Base-by-base conservation (phyloP, 2,329 filamentous ascomycete species). In the Hypomyces perniciosus region DNA sequence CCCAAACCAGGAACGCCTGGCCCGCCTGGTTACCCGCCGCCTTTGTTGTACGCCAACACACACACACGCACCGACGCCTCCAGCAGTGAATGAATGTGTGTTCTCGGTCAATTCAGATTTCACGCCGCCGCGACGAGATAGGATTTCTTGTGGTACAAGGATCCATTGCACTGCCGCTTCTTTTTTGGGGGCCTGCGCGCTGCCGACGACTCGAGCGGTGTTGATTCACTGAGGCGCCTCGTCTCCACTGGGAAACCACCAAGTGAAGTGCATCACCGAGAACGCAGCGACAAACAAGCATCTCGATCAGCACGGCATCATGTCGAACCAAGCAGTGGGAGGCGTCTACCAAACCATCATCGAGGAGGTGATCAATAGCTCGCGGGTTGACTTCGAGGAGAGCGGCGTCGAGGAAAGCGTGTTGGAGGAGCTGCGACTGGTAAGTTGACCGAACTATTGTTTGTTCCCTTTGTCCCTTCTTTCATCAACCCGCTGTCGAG, bases 351-450 rank as follows among this genome's bases (percentile, higher is more conserved):
- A 84, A 70, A 74, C 78, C 63, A 84, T 88, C 68, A 88, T 88
- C 65, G 77, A 85, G 56, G 89, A 93, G 73, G 90, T 99, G 67
- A 89, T 97, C 70, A 86, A 92, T 61, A 86, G 88, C 59, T 96
- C 92, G 64, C 82, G 88, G 65, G 88, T 92, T 65, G 93, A 97
- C 72, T 97, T 99, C 68, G 93, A 99, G 70, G 93, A 99, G 73
- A 90, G 86, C 61, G 93, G 93, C 62, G 86, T 97, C 58, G 90
- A 95, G 62, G 86, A 92, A 68, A 77, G 81, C 61, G 92, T 92
- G 46, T 75, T 99, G 63, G 83, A 92, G 59, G 89, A 96, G 68
- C 76, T 99, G 77, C 85, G 85, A 71, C 80, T 85, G 83, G 92
- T 97, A 77, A 80, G 88, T 49, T 9, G 34, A 27, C 12, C 29